A percentile compares a stretch with the other conserved stretches of the same genome.
Conservation (phyloP, 768 basidiomycete genomes). For the Daedaleopsis sinensis region DNA sequence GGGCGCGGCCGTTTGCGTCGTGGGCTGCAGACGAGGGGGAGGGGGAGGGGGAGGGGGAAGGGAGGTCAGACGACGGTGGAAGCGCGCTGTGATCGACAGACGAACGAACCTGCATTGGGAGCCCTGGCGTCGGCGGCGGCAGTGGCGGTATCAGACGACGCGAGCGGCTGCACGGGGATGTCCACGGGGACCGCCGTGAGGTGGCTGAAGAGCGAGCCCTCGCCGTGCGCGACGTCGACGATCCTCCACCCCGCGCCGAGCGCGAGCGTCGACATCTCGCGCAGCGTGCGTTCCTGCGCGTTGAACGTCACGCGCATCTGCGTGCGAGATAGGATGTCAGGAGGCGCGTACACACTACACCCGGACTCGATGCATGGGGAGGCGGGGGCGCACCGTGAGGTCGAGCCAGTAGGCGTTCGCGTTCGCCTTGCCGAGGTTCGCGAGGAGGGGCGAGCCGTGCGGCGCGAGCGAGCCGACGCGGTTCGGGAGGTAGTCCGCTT, state of each 20-base stretch:
- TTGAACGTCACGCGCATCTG: constrained; percentile 76
- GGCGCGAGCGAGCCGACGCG: constrained; percentile 56
- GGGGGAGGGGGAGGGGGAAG: too few species aligned
- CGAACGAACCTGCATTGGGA: constrained; percentile 5
- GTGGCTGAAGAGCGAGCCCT: constrained; percentile 71
- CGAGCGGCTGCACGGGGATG: constrained; percentile 40
- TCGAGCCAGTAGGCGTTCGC: constrained; percentile 75
- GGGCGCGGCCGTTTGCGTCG: not conserved
- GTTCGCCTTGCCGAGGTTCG: constrained; percentile 75
- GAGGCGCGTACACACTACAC: too few species aligned
- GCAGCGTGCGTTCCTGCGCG: constrained; percentile 68
- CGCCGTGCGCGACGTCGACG: constrained; percentile 56
- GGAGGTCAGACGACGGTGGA: not conserved
- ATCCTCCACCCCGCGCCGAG: constrained; percentile 73
- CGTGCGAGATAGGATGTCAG: not conserved
- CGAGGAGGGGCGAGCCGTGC: constrained; percentile 61
- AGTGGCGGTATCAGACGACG: not conserved
- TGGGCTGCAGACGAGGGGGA: too few species aligned
- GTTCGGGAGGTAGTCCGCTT: constrained; percentile 40
- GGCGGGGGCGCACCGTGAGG: constrained; percentile 53
- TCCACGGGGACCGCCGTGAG: constrained; percentile 66
- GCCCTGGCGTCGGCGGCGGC: not conserved
- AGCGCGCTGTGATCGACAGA: not conserved
- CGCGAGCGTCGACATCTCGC: constrained; percentile 59
- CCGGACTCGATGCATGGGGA: too few species aligned